A percentile compares a stretch with the other conserved stretches of the same genome.
Evolutionary conservation across 2,329 filamentous ascomycete genomes (phyloP).

Genomic region (Monosporascus sp.): DNA sequence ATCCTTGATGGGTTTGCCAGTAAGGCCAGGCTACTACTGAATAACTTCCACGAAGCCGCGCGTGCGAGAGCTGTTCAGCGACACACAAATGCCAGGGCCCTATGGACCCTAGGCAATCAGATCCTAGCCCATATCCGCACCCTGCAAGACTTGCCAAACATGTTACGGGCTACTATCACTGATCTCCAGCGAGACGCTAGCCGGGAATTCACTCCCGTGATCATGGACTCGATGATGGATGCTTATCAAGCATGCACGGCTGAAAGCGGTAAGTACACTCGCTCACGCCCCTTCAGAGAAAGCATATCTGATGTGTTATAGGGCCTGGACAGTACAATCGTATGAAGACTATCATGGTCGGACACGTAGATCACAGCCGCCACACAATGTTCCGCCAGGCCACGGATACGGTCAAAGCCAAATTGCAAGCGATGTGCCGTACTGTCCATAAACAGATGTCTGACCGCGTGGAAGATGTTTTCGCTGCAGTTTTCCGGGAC

Average conservation of each 20-base stretch:
- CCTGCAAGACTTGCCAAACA: constrained; percentile 31
- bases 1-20: constrained; percentile 13
- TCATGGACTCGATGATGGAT: constrained; percentile 38
- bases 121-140: constrained; percentile 32
- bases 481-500: constrained; percentile 8
- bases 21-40: constrained; percentile 10
- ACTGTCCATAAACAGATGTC: constrained; percentile 8
- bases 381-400: constrained; percentile 45
- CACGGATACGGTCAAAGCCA: constrained; percentile 32
- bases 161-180: constrained; percentile 33
- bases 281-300: background rate
- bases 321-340: constrained; percentile 40
- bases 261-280: constrained; percentile 33
- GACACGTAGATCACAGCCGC: constrained; percentile 35
- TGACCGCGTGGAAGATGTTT: constrained; percentile 7
- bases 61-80: constrained; percentile 13
- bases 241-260: constrained; percentile 40
- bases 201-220: constrained; percentile 46
- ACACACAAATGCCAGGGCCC: constrained; percentile 14
- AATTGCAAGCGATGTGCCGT: constrained; percentile 33
- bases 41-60: constrained; percentile 19
- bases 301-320: constrained; percentile 7
- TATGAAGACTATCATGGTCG: constrained; percentile 47
- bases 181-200: constrained; percentile 46
- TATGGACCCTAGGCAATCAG: constrained; percentile 32